A percentile compares a stretch with the other conserved stretches of the same genome.
phyloP scores from a whole-genome alignment of 352 stramenopile genomes.

The Phytophthora litchii region DNA sequence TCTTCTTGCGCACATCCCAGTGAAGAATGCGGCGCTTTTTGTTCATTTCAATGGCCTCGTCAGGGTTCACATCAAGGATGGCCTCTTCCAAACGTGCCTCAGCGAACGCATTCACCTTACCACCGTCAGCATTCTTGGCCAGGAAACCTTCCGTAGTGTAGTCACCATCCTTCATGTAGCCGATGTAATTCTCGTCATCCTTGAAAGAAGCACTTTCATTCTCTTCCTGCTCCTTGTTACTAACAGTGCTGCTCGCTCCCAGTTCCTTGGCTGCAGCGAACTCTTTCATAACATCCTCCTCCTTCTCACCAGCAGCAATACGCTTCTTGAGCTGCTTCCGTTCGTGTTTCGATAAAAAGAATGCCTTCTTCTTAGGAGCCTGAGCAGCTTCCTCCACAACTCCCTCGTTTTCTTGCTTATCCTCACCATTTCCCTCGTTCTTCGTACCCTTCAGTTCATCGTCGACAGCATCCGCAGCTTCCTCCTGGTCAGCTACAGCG shows the following conservation, averaged over 20 bases:
- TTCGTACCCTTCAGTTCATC: constrained; percentile 11
- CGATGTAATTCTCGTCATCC: constrained; percentile 88
- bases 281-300: constrained; percentile 76
- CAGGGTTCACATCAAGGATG: constrained; percentile 97
- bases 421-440: constrained; percentile 10
- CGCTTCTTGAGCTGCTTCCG: constrained; percentile 95
- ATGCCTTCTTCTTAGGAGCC: constrained; percentile 62
- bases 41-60: constrained; percentile 97
- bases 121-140: constrained; percentile 71
- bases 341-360: constrained; percentile 94
- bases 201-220: constrained; percentile 53
- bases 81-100: constrained; percentile 93
- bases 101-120: constrained; percentile 80
- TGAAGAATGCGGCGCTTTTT: constrained; percentile 98
- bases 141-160: constrained; percentile 80
- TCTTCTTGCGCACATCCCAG: constrained; percentile 99
- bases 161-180: constrained; percentile 83
- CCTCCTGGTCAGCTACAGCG: constrained; percentile 38
- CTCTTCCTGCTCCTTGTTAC: constrained; percentile 35
- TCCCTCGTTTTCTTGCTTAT: constrained; percentile 4
- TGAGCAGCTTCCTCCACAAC: constrained; percentile 4
- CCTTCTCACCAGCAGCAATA: constrained; percentile 70
- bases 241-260: constrained; percentile 8
- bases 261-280: constrained; percentile 56
- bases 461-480: constrained; percentile 20